Conservation (phyloP, 1,139 yeast species). For the Geotrichum citri-aurantii region DNA sequence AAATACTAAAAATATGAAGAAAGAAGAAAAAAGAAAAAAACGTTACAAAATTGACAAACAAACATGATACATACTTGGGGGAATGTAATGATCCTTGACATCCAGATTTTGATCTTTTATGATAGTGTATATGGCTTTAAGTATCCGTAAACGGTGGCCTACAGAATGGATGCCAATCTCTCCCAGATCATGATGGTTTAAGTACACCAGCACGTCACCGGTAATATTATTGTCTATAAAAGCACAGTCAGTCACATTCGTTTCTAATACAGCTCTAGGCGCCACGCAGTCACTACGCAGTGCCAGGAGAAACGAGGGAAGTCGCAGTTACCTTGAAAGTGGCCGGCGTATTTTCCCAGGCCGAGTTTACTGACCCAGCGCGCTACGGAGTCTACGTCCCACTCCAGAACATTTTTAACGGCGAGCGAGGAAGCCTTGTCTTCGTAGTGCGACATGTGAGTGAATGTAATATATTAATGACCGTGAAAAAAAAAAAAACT, state of each 20-base stretch:
- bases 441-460: conserved; percentile 2
- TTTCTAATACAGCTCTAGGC: neutral
- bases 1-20: neutral
- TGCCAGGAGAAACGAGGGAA: neutral
- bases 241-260: neutral
- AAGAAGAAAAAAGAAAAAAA: neutral
- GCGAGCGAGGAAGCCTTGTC: conserved; percentile 5
- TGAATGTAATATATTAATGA: neutral
- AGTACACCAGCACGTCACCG: conserved; percentile 39
- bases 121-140: conserved; percentile 36
- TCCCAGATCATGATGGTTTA: conserved; percentile 37
- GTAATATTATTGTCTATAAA: conserved; percentile 34
- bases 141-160: conserved; percentile 40
- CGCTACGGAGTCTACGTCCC: conserved; percentile 30
- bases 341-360: conserved; percentile 27
- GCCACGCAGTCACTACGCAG: neutral
- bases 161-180: conserved; percentile 39
- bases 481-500: neutral
- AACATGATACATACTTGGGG: conserved; percentile 22
- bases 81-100: conserved; percentile 31
- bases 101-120: conserved; percentile 29
- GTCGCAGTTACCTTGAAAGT: conserved; percentile 21
- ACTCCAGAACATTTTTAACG: conserved; percentile 22
- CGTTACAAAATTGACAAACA: neutral
- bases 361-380: conserved; percentile 30